Conservation (phyloP, 2,329 filamentous ascomycete genomes). For the Penicillium sclerotigenum region DNA sequence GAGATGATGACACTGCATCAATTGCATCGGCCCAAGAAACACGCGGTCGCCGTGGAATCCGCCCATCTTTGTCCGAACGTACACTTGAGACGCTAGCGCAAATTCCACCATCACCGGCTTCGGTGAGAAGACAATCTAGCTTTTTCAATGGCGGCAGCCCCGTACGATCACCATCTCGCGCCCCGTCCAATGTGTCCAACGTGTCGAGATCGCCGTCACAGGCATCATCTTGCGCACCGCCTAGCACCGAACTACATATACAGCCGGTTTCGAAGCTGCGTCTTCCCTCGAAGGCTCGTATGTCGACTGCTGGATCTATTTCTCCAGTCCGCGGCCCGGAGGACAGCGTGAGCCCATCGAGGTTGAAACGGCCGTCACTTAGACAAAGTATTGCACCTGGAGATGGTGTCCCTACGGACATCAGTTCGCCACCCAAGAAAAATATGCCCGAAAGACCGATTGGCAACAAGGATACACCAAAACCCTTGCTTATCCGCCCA, state of each 20-base stretch:
- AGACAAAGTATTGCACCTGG: slow-evolving; percentile 20
- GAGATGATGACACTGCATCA: slow-evolving; percentile 12
- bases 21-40: slow-evolving; percentile 8
- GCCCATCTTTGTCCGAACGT: slow-evolving; percentile 64
- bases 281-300: slow-evolving; percentile 34
- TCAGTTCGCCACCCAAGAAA: slow-evolving; percentile 19
- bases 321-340: slow-evolving; percentile 17
- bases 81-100: slow-evolving; percentile 80
- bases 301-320: slow-evolving; percentile 25
- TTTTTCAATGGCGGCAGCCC: slow-evolving; percentile 68
- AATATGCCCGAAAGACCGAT: slow-evolving; percentile 19
- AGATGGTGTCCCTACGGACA: slow-evolving; percentile 12
- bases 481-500: slow-evolving; percentile 51
- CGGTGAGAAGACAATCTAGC: slow-evolving; percentile 63
- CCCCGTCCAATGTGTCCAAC: slow-evolving; percentile 58
- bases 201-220: slow-evolving; percentile 39
- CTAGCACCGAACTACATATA: slow-evolving; percentile 52
- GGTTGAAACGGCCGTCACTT: slow-evolving; percentile 20
- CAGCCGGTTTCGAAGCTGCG: slow-evolving; percentile 33
- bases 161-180: slow-evolving; percentile 60
- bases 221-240: slow-evolving; percentile 50
- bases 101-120: slow-evolving; percentile 72
- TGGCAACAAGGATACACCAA: slow-evolving; percentile 49
- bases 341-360: slow-evolving; percentile 26
- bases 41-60: slow-evolving; percentile 24